phyloP scores from a whole-genome alignment of 345 rosid species.

The Eucalyptus paniculata region DNA sequence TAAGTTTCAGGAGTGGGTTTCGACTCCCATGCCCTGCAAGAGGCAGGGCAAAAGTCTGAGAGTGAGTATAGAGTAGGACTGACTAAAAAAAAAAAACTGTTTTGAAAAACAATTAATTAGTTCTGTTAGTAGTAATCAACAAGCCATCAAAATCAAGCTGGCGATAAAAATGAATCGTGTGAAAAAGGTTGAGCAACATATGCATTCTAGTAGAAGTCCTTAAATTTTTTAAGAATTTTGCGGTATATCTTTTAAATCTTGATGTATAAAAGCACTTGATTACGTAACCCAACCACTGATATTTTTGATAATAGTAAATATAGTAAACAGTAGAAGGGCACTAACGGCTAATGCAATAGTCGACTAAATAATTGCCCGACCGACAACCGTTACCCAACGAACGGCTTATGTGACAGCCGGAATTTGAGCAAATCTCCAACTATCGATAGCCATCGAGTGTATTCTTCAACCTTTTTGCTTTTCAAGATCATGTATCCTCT shows the following conservation, averaged over 20 bases:
- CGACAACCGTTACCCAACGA: neutral
- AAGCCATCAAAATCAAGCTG: neutral
- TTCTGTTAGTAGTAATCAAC: neutral
- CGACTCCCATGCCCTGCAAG: no score
- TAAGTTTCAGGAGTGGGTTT: no score
- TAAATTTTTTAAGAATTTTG: neutral
- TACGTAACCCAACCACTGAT: neutral
- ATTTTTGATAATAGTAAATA: neutral
- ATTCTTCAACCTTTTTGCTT: neutral
- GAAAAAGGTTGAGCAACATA: neutral
- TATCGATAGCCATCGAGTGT: neutral
- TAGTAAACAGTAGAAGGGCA: neutral
- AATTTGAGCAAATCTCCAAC: neutral
- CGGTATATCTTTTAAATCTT: neutral
- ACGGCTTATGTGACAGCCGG: neutral
- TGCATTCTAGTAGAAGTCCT: neutral
- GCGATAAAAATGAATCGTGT: neutral
- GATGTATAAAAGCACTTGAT: neutral
- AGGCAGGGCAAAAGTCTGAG: no score
- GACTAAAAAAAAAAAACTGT: neutral
- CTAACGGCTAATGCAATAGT: neutral
- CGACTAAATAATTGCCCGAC: neutral
- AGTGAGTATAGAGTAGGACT: no score
- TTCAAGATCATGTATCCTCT: neutral
- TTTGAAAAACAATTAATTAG: neutral